Conservation (phyloP, 2,329 filamentous ascomycete genomes). For the Penicillium occitanis region DNA sequence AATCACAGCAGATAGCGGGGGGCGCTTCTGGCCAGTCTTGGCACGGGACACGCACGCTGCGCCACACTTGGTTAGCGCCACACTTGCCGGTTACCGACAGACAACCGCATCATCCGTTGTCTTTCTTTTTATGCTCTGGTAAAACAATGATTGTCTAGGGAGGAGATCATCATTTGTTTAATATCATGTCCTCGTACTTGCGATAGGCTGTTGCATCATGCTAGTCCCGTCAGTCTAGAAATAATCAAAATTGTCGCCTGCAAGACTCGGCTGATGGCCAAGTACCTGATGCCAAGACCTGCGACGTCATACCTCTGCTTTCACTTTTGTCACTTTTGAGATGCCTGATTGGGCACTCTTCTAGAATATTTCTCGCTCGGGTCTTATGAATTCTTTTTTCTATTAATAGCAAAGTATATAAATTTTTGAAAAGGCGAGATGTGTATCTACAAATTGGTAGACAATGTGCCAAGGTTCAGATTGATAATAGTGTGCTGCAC, state of each 20-base stretch:
- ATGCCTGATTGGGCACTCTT: slow-evolving; percentile 13
- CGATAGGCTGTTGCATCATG: background rate
- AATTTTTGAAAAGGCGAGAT: background rate
- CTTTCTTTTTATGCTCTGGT: too few species aligned
- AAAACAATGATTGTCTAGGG: too few species aligned
- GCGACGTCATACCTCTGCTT: slow-evolving; percentile 5
- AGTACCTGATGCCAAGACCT: background rate
- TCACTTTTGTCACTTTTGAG: background rate
- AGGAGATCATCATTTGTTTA: background rate
- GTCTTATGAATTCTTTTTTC: background rate
- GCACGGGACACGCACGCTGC: slow-evolving; percentile 2
- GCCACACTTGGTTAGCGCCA: slow-evolving; percentile 13
- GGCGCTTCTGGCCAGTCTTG: slow-evolving; percentile 2
- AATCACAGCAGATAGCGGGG: background rate
- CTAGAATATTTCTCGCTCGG: background rate
- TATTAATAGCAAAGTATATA: background rate
- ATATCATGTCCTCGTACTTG: background rate
- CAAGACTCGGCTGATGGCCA: background rate
- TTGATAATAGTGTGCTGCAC: background rate
- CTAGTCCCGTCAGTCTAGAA: background rate
- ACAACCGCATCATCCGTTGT: background rate
- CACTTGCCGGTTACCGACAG: slow-evolving; percentile 1
- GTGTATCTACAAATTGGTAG: background rate
- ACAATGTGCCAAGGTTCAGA: background rate
- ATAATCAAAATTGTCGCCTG: background rate